A percentile compares a stretch with the other conserved stretches of the same genome.
These are phyloP conservation scores for Triticum aestivum DNA, from an alignment of 176 grass and related monocot species.

Conservation along the genomic window DNA sequence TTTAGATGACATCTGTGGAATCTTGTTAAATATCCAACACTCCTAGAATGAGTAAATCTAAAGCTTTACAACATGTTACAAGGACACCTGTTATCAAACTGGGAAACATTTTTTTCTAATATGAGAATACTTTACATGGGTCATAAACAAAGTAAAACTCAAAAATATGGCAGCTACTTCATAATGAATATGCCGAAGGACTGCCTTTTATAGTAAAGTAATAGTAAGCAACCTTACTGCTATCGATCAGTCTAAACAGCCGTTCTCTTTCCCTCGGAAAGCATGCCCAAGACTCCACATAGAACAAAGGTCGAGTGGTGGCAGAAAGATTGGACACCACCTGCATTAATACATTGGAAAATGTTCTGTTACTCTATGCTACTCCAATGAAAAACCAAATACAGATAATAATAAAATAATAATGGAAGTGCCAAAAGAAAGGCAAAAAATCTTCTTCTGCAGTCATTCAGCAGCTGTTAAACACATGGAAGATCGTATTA, in stretches of 20 bases:
- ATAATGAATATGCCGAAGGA: constrained; percentile 21
- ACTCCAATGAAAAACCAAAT: background rate
- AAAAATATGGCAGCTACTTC: background rate
- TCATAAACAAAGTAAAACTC: background rate
- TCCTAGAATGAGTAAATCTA: background rate
- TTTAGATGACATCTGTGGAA: background rate
- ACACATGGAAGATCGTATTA: constrained; percentile 9
- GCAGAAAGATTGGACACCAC: constrained; percentile 96
- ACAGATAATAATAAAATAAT: background rate
- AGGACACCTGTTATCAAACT: constrained; percentile 1
- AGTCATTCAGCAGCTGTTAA: background rate
- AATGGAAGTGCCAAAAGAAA: background rate
- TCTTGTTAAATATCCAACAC: background rate
- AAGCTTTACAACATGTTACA: background rate
- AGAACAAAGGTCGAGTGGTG: constrained; percentile 66
- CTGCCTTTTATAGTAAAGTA: constrained; percentile 9
- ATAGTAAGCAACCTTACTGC: constrained; percentile 66
- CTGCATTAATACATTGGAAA: constrained; percentile 35
- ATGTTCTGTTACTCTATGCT: constrained; percentile 1
- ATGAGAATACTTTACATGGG: background rate
- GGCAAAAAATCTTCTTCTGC: background rate
- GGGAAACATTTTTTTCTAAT: background rate
- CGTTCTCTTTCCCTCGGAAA: constrained; percentile 88
- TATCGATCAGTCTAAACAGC: constrained; percentile 77
- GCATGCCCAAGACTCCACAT: constrained; percentile 76